These are phyloP conservation scores for Knoxdaviesia capensis DNA, from an alignment of 2,329 filamentous ascomycete species.

Conservation along the genomic window DNA sequence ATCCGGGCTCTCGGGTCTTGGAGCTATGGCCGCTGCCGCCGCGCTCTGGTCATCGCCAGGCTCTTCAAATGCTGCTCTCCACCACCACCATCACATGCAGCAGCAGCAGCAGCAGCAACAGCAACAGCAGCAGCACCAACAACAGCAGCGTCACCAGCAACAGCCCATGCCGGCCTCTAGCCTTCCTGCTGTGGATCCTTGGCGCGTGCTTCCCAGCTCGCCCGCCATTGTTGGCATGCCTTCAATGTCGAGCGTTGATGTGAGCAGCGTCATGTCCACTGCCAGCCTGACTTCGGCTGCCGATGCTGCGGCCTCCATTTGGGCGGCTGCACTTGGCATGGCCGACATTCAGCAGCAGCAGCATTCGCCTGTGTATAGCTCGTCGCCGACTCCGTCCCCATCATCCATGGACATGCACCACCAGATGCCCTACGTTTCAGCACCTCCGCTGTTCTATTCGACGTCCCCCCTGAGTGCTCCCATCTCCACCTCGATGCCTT, in stretches of 20 bases:
- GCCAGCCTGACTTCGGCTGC: no score
- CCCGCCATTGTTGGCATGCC: background rate
- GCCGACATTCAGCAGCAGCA: no score
- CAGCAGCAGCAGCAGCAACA: background rate
- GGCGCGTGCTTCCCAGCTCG: constrained; percentile 70
- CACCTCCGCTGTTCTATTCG: constrained; percentile 53
- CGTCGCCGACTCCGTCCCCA: constrained; percentile 3
- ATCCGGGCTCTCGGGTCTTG: constrained; percentile 10
- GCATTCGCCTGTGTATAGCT: no score
- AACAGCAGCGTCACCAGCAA: constrained; percentile 1
- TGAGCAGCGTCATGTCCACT: no score
- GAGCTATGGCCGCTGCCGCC: constrained; percentile 18
- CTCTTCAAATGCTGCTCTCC: background rate
- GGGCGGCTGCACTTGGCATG: no score
- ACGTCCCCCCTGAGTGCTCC: constrained; percentile 55
- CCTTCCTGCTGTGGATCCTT: constrained; percentile 59
- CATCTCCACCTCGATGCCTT: constrained; percentile 54
- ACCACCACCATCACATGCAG: constrained; percentile 1
- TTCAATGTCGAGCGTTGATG: no score
- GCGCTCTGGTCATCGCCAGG: constrained; percentile 1
- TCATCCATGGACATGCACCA: constrained; percentile 48
- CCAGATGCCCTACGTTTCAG: constrained; percentile 59
- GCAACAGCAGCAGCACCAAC: constrained; percentile 18
- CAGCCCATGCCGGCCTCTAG: constrained; percentile 44
- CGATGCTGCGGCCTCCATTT: no score